Base-by-base conservation (phyloP, 495 filamentous ascomycete genomes). In the Podospora appendiculata region DNA sequence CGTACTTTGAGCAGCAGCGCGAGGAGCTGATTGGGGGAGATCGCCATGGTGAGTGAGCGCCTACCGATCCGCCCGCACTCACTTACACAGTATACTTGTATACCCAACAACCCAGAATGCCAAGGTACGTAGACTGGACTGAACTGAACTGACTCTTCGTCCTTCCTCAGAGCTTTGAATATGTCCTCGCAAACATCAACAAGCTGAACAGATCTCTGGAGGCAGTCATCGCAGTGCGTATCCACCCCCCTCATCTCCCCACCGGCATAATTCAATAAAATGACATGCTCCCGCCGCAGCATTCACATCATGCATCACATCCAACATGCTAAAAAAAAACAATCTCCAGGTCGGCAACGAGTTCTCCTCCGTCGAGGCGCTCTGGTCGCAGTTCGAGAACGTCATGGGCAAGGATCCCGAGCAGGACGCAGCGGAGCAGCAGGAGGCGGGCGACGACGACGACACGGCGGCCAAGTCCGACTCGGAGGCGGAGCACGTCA, bases 361-460 rank as follows among this genome's bases (percentile, higher is more conserved):
- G 61, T 97, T 98, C 65, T 81, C 87, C n/a, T 89, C 87, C 8
- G 93, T 98, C 14, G 93, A 98, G 69, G 89, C 89, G 25, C 78
- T 98, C 35, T 98, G 93, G 93, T 90, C 86, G 35, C 89, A 94
- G 53, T 98, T 98, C 62, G 93, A 98, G 75, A 86, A 85, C 51
- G 91, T 96, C 56, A 97, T 96, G 92, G 89, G 82, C 14, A 86
- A 83, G 55, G 84, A 88, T 39, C 69, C 73, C 0, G 82, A 82
- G 55, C 70, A 64, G 35, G 64, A 53, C 45, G 65, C 63, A 52
- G 62, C 58, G 34, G 67, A 68, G 18, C 68, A 68, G 12, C 66
- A 71, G 17, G 55, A 62, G 38, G 58, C 60, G n/a, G 58, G 55
- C 8, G 55, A 55, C 10, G 52, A 51, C 35, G 40, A 25, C 25